These are phyloP conservation scores for Panellus pusillus DNA, from an alignment of 768 basidiomycete genomes.

Conservation along the genomic window DNA sequence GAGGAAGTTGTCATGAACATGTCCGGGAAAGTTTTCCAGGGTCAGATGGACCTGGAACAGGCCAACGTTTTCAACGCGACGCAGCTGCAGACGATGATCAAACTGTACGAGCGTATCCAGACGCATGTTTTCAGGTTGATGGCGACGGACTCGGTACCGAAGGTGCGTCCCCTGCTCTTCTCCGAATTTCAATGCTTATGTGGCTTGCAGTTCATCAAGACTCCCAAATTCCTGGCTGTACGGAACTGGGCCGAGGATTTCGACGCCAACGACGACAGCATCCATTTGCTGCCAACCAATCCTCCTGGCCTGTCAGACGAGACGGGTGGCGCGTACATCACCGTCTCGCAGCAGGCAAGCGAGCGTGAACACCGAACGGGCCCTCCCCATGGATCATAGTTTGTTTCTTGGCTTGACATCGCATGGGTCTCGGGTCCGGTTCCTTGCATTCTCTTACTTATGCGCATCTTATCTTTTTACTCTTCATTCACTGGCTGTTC, in stretches of 20 bases:
- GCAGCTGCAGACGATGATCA: conserved; percentile 91
- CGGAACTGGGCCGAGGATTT: conserved; percentile 79
- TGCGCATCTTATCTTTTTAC: conserved; percentile 25
- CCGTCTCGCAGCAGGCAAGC: conserved; percentile 77
- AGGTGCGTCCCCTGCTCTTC: conserved; percentile 47
- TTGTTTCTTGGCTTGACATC: conserved; percentile 14
- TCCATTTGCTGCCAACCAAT: conserved; percentile 54
- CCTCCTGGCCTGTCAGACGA: conserved; percentile 80
- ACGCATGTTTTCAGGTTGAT: conserved; percentile 95
- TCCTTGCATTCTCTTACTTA: conserved; percentile 24
- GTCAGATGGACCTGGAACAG: conserved; percentile 79
- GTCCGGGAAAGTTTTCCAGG: conserved; percentile 76
- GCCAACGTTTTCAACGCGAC: conserved; percentile 88
- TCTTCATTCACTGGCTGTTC: conserved; percentile 15
- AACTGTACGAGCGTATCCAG: conserved; percentile 94
- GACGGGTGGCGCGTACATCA: conserved; percentile 82
- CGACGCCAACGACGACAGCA: conserved; percentile 62
- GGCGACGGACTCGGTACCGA: conserved; percentile 99
- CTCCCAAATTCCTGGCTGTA: conserved; percentile 75
- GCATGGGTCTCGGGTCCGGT: conserved; percentile 27
- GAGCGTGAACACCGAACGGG: conserved; percentile 60
- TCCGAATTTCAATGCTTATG: conserved; percentile 5
- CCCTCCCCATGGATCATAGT: conserved; percentile 25
- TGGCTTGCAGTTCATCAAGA: conserved; percentile 76
- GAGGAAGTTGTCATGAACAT: conserved; percentile 82